Conservation (phyloP, 31 red algal genomes). For the Bonnemaisonia californica region DNA sequence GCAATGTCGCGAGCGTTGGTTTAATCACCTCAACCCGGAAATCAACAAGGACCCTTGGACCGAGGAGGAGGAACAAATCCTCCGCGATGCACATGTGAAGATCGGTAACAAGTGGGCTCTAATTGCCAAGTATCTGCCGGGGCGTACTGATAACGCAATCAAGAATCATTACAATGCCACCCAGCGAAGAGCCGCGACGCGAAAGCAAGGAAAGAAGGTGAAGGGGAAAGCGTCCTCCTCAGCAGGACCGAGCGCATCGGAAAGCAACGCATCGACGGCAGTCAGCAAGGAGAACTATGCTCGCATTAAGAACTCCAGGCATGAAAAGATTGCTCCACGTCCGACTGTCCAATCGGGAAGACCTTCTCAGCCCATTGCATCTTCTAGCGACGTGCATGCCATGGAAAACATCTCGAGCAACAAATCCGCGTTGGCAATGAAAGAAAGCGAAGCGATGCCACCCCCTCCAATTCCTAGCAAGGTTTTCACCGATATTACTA, state of each 20-base stretch:
- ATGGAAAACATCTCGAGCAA: neutral
- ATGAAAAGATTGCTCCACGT: neutral
- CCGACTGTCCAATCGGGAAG: neutral
- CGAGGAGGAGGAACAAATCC: constrained; percentile 82
- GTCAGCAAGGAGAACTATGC: constrained; percentile 15
- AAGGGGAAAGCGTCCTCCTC: constrained; percentile 30
- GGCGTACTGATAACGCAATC: constrained; percentile 98
- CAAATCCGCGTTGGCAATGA: neutral
- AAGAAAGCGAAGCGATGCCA: neutral
- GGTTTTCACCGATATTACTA: constrained; percentile 29
- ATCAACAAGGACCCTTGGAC: constrained; percentile 94
- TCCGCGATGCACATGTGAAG: constrained; percentile 65
- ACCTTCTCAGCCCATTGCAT: neutral
- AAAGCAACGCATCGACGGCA: constrained; percentile 8
- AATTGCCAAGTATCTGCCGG: constrained; percentile 92
- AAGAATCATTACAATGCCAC: constrained; percentile 98
- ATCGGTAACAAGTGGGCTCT: constrained; percentile 96
- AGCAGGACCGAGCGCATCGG: constrained; percentile 7
- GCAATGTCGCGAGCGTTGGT: constrained; percentile 96
- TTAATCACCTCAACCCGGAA: constrained; percentile 95
- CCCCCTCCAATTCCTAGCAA: neutral
- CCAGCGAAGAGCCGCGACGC: constrained; percentile 65
- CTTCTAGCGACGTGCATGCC: neutral
- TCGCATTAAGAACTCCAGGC: neutral
- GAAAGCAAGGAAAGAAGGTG: constrained; percentile 58